A percentile compares a stretch with the other conserved stretches of the same genome.
Evolutionary conservation across 2,329 filamentous ascomycete genomes (phyloP).

Genomic region (Myriosclerotinia scirpicola): DNA sequence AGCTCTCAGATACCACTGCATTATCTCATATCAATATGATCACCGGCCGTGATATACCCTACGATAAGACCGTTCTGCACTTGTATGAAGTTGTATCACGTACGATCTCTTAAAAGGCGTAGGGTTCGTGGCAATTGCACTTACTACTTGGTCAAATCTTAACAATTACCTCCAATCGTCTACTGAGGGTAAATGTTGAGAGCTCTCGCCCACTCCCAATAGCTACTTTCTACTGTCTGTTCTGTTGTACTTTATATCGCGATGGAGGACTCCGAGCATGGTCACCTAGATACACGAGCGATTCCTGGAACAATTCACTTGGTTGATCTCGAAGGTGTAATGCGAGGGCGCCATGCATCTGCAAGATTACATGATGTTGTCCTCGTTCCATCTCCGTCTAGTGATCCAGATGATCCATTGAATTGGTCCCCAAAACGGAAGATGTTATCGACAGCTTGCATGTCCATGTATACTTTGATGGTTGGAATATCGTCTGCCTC

Average conservation of each 20-base stretch:
- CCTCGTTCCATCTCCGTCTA: conserved; percentile 40
- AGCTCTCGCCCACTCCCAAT: neutral
- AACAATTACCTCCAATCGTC: too few relatives aligned
- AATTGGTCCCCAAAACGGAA: conserved; percentile 44
- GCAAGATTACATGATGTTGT: conserved; percentile 37
- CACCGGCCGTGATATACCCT: neutral
- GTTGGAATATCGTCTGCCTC: conserved; percentile 50
- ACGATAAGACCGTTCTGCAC: neutral
- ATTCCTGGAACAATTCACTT: conserved; percentile 40
- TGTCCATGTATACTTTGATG: conserved; percentile 48
- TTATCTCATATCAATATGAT: conserved; percentile 20
- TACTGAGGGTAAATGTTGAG: neutral
- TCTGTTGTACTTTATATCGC: neutral
- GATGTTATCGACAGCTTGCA: conserved; percentile 35
- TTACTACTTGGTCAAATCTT: neutral
- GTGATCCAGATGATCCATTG: conserved; percentile 44
- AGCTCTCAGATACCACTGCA: conserved; percentile 5
- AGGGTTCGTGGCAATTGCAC: neutral
- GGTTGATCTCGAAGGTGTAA: conserved; percentile 38
- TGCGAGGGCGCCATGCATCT: conserved; percentile 32
- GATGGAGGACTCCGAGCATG: conserved; percentile 23
- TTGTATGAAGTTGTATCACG: neutral
- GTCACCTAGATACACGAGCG: conserved; percentile 25
- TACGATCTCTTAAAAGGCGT: neutral
- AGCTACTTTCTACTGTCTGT: neutral